Evolutionary conservation across 345 rosid species (phyloP), one percentile per base, ranked within the genome.

Genomic region (Citrus trifoliata): DNA sequence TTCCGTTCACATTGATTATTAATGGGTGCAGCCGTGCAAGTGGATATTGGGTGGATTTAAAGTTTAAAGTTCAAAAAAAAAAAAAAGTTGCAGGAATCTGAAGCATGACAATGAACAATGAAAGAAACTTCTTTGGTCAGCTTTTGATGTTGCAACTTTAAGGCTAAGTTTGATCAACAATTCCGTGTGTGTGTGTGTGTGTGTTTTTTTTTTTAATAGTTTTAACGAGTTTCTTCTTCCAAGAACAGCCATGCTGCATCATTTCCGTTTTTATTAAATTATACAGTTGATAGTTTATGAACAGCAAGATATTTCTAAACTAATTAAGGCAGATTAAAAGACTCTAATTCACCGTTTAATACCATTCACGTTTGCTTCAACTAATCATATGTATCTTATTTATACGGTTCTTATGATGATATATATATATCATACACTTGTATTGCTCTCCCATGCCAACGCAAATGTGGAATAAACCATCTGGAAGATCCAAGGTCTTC

Each of bases 1-100:
- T 56, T 32, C 65, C 58, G n/a, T 56, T 56, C 13, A 72, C 66
- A 74, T 55, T 53, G 65, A 78, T 78, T 5, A 68, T 58, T 70
- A 25, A 7, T 59, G 24, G 33, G 18, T 73, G 67, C 33, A 32
- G 4, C 33, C 33, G 5, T 32, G 33, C 3, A 27, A 68, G 73
- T 79, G 71, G 58, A 22, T 10, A 32, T 30, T 56, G 58, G 81
- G 10, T 72, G 77, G 82, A 30, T 24, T 35, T 16, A 33, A 65
- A 63, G 22, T 32, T 19, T 7, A 8, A 65, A 65, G 59, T 10
- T 37, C 38, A 35, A 8, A 33, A 40, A 62, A 32, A 67, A 33
- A 33, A 19, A 33, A 66, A 35, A 4, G 24, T 33, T 35, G 53
- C 38, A 19, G n/a, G 76, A 59, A 73, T 37, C 27, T n/a, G 13